Percentiles rank a stretch among this genome's conserved stretches.
These are phyloP conservation scores for Anisogramma anomala DNA, from an alignment of 2,329 filamentous ascomycete species.

Conservation along the genomic window DNA sequence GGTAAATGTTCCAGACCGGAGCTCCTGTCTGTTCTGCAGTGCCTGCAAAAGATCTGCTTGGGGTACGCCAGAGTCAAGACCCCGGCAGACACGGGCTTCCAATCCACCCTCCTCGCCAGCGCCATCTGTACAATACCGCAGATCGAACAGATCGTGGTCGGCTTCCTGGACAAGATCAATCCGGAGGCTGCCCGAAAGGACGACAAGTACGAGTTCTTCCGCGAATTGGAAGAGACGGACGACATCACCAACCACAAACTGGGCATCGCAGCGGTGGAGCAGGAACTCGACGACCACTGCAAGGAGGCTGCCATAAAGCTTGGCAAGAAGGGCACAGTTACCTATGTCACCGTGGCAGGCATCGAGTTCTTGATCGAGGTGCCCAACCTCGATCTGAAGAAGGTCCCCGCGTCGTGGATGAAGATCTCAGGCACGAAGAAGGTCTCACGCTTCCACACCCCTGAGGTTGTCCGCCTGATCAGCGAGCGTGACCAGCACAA, in stretches of 20 bases:
- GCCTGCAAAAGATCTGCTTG: constrained; percentile 66
- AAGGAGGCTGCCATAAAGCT: constrained; percentile 59
- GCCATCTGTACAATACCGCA: constrained; percentile 65
- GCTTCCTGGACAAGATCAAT: constrained; percentile 77
- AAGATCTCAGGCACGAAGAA: constrained; percentile 95
- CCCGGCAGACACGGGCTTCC: constrained; percentile 58
- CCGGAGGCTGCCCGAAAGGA: constrained; percentile 65
- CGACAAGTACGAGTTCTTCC: constrained; percentile 92
- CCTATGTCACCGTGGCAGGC: constrained; percentile 74
- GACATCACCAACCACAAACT: constrained; percentile 81
- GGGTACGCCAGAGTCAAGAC: constrained; percentile 61
- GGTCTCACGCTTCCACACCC: constrained; percentile 84
- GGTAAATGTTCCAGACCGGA: constrained; percentile 88
- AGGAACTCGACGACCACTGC: constrained; percentile 72
- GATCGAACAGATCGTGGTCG: constrained; percentile 61
- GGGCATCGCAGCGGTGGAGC: constrained; percentile 82
- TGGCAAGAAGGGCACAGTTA: constrained; percentile 54
- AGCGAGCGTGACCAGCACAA: constrained; percentile 89
- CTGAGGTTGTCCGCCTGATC: constrained; percentile 72
- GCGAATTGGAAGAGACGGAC: constrained; percentile 76
- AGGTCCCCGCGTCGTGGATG: constrained; percentile 84
- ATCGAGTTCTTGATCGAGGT: constrained; percentile 96
- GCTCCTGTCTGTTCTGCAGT: constrained; percentile 72
- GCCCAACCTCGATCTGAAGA: constrained; percentile 67
- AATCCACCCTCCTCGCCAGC: constrained; percentile 54